Base-by-base conservation (phyloP, 2,329 filamentous ascomycete genomes). In the Hypoxylon sp. region DNA sequence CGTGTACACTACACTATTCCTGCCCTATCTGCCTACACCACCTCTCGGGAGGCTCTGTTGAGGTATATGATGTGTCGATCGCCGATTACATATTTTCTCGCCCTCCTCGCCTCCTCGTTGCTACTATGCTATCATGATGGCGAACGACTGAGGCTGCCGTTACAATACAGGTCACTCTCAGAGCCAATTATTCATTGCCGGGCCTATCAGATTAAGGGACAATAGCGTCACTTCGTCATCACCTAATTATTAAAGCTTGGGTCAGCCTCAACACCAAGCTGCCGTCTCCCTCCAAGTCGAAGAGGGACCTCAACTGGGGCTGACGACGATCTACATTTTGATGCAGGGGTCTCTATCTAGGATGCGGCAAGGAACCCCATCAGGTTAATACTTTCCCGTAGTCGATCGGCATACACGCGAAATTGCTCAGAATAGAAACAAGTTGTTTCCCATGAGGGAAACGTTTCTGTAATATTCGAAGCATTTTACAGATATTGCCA, bases 401-500 rank as follows among this genome's bases (percentile, higher is more conserved):
- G 52, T 62, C 32, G 67, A 69, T 69, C 63, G 26, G 12, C 64
- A 69, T 28, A 24, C 40, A 46, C 32, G 59, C 63, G 60, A 69
- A 61, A 69, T 69, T 69, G 48, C 52, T 62, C 49, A 60, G 60
- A 69, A 69, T 62, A 69, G 63, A 63, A 64, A 59, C 60, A 61
- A 58, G 36, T 65, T 53, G 38, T 20, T 54, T 56, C 26, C 46
- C 18, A 61, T 61, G 52, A 61, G 20, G 33, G 55, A 65, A 55
- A 50, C 9, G 28, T 32, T 46, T 57, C 51, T 42, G 46, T 26
- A 54, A 52, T 48, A 40, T 48, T 58, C 56, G 20, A 46, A 45
- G 42, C 38, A 42, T 28, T 14, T 33, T 40, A 45, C 33, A 46
- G 30, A 51, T 54, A 32, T 32, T 51, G 48, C 5, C 24, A 42